phyloP scores from a whole-genome alignment of 495 filamentous ascomycete genomes.

The Oidiodendron maius region DNA sequence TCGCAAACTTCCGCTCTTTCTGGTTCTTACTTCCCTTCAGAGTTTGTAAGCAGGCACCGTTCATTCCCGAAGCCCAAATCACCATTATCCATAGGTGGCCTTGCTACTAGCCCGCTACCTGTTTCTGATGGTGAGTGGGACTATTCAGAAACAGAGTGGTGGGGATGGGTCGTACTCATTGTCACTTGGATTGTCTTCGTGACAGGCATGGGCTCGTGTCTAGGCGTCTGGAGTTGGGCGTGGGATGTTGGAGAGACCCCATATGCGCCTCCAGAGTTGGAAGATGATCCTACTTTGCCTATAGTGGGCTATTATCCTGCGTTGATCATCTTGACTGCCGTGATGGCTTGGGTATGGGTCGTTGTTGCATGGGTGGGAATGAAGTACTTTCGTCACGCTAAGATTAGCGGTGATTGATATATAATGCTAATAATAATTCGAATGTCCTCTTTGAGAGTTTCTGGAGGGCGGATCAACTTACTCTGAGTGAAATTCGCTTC shows the following conservation, averaged over 20 bases:
- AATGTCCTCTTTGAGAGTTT: too few species aligned
- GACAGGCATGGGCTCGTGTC: constrained; percentile 88
- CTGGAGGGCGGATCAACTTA: too few species aligned
- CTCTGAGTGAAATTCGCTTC: too few species aligned
- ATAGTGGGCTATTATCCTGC: constrained; percentile 97
- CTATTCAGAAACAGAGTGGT: constrained; percentile 90
- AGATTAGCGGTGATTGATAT: constrained; percentile 50
- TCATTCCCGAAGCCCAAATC: constrained; percentile 55
- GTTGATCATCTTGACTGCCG: constrained; percentile 80
- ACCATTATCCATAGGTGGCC: constrained; percentile 45
- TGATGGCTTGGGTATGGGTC: constrained; percentile 99
- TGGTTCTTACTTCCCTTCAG: constrained; percentile 57
- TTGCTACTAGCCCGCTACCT: constrained; percentile 34
- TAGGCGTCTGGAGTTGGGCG: constrained; percentile 99
- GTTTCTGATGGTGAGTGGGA: constrained; percentile 58
- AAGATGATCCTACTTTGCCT: constrained; percentile 87
- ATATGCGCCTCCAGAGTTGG: constrained; percentile 85
- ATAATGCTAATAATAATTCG: constrained; percentile 1
- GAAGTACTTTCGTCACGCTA: constrained; percentile 98
- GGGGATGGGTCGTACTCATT: constrained; percentile 88
- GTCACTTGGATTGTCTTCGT: constrained; percentile 95
- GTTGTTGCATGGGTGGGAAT: constrained; percentile 95
- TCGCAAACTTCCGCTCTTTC: constrained; percentile 49
- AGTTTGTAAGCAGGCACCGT: constrained; percentile 38
- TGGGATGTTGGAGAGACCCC: constrained; percentile 98